These are phyloP conservation scores for Colletotrichum limetticola DNA, from an alignment of 2,329 filamentous ascomycete genomes.

Conservation along the genomic window DNA sequence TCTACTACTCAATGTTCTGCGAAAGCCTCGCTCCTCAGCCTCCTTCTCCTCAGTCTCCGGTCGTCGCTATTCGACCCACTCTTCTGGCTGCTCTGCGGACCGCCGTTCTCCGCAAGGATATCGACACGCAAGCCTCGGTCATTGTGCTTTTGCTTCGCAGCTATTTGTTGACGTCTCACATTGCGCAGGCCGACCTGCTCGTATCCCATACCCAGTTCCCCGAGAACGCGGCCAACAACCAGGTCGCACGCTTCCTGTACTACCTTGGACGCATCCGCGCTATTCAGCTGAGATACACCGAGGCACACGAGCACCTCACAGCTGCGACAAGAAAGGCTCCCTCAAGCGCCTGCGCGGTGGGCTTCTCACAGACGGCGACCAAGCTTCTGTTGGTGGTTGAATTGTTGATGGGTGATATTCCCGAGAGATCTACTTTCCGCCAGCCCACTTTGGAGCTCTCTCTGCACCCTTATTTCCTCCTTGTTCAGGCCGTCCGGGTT, in stretches of 20 bases:
- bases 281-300: constrained; percentile 96
- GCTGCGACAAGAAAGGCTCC: constrained; percentile 96
- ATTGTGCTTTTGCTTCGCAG: constrained; percentile 95
- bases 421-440: constrained; percentile 93
- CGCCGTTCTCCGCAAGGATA: constrained; percentile 95
- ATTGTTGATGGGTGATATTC: constrained; percentile 98
- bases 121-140: constrained; percentile 96
- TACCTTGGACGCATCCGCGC: constrained; percentile 96
- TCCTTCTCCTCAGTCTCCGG: constrained; percentile 87
- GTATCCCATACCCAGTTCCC: constrained; percentile 97
- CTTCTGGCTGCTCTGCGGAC: constrained; percentile 91
- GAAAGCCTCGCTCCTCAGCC: constrained; percentile 90
- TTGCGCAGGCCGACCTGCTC: constrained; percentile 94
- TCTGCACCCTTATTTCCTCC: constrained; percentile 90
- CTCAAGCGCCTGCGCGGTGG: constrained; percentile 86
- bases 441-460: constrained; percentile 87
- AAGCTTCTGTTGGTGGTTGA: constrained; percentile 98
- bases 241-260: constrained; percentile 96
- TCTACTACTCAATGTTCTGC: constrained; percentile 96
- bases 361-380: constrained; percentile 95
- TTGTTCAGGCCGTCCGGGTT: constrained; percentile 96
- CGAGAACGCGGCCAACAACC: constrained; percentile 93
- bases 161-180: constrained; percentile 95
- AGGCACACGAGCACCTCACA: constrained; percentile 93
- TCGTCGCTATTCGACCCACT: constrained; percentile 86